Evolutionary conservation across 441 rosid genomes (phyloP).

Genomic region (Dalechampia spathulata): DNA sequence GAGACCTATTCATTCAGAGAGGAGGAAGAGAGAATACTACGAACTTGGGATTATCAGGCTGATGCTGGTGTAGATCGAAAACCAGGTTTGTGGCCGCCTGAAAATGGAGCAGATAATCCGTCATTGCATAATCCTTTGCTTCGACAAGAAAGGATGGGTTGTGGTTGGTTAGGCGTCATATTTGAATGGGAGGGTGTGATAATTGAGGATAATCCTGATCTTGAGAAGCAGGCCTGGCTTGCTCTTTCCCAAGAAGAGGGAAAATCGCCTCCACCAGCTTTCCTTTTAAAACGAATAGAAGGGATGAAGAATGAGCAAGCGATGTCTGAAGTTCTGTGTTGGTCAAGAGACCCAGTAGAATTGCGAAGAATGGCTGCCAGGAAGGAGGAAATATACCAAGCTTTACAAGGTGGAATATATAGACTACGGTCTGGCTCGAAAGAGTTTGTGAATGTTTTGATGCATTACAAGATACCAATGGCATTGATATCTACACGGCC

Average conservation of each 20-base stretch:
- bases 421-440: slow-evolving; percentile 59
- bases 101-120: slow-evolving; percentile 77
- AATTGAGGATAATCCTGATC: slow-evolving; percentile 73
- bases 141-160: slow-evolving; percentile 93
- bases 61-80: slow-evolving; percentile 41
- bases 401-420: slow-evolving; percentile 72
- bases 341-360: slow-evolving; percentile 81
- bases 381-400: slow-evolving; percentile 76
- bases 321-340: slow-evolving; percentile 83
- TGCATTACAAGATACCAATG: slow-evolving; percentile 88
- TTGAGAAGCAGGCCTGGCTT: slow-evolving; percentile 83
- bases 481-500: slow-evolving; percentile 95
- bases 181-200: slow-evolving; percentile 97
- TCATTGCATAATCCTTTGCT: slow-evolving; percentile 79
- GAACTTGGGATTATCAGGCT: slow-evolving; percentile 36
- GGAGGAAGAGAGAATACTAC: slow-evolving; percentile 40
- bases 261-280: slow-evolving; percentile 71
- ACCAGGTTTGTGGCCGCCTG: slow-evolving; percentile 75
- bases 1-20: slow-evolving; percentile 60
- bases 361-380: slow-evolving; percentile 68
- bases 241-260: slow-evolving; percentile 87
- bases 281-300: slow-evolving; percentile 56
- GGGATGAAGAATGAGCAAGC: slow-evolving; percentile 98
- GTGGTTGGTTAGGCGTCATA: slow-evolving; percentile 96
- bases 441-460: slow-evolving; percentile 79